Evolutionary conservation across 768 basidiomycete species (phyloP), one percentile per base, ranked within the genome.

Genomic region (Candolleomyces aberdarensis): DNA sequence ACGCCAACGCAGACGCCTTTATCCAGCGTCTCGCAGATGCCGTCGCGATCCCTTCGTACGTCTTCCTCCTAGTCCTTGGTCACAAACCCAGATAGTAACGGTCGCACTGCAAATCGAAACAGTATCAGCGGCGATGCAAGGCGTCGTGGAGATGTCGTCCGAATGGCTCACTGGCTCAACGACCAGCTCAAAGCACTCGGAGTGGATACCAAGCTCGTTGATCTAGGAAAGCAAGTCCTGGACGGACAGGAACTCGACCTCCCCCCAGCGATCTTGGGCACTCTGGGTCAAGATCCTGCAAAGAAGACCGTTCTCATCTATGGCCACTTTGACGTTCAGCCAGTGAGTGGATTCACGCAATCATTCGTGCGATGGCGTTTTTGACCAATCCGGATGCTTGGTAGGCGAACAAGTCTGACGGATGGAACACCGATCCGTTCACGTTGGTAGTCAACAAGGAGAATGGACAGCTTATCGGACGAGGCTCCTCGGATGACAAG

Each of bases 291-390:
- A 41, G 93, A 97, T 73, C 86, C 85, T 14, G 84, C 78, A 69
- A 98, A 98, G 86, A 96, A 92, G 83, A 98, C 95, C 0, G 86
- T 98, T 39, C 82, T 96, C 31, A 76, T 98, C 36, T 98, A 98
- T 70, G 96, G 94, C 1, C 96, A 98, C 72, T 96, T 93, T 69
- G 95, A 97, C 70, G 96, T 97, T 7, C 96, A 97, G 68, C 95
- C 96, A 9, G 91, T 92, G 36, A 36, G 62, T 55, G 85, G 74
- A 39, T 47, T 36, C 8, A 19, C 26, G 51, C 19, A 32, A 11
- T 54, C 44, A 50, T 54, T 6, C 32, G 9, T 44, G n/a, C 26
- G 19, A n/a, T 50, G 51, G 32, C 3, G 53, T 13, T 10, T 48
- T 17, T 40, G 29, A 57, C 47, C 47, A 10, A 39, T 56, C 26